Evolutionary conservation across 306 rosid genomes (phyloP).

Genomic region (Hippophae rhamnoides): DNA sequence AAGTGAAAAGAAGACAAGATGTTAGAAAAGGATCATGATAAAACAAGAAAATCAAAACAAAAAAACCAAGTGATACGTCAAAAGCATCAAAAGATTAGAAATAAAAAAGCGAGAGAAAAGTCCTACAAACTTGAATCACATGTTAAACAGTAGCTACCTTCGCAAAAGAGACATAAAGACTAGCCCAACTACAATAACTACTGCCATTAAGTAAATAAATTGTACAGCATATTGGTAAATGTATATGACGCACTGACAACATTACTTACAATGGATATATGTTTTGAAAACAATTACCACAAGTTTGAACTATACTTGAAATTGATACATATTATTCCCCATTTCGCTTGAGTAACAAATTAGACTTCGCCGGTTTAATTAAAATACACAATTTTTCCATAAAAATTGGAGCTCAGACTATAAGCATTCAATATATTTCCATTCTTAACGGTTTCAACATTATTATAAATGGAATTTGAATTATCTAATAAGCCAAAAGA

Average conservation of each 20-base stretch:
- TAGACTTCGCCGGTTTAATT: neutral
- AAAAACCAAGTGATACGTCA: too few species aligned
- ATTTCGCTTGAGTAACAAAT: neutral
- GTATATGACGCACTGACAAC: neutral
- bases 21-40: neutral
- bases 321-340: neutral
- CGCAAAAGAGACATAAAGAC: neutral
- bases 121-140: neutral
- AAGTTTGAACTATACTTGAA: too few species aligned
- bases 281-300: neutral
- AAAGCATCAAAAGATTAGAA: too few species aligned
- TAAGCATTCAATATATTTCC: neutral
- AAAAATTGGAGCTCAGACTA: too few species aligned
- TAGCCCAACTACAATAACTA: too few species aligned
- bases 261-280: neutral
- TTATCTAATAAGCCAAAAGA: neutral
- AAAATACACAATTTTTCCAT: neutral
- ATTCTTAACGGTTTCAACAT: neutral
- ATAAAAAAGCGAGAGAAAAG: neutral
- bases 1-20: constrained; percentile 6
- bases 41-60: too few species aligned
- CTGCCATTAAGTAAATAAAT: too few species aligned
- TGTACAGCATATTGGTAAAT: too few species aligned
- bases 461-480: neutral
- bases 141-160: neutral